These are phyloP conservation scores for Flagelloscypha sp. DNA, from an alignment of 768 basidiomycete genomes.

Conservation along the genomic window DNA sequence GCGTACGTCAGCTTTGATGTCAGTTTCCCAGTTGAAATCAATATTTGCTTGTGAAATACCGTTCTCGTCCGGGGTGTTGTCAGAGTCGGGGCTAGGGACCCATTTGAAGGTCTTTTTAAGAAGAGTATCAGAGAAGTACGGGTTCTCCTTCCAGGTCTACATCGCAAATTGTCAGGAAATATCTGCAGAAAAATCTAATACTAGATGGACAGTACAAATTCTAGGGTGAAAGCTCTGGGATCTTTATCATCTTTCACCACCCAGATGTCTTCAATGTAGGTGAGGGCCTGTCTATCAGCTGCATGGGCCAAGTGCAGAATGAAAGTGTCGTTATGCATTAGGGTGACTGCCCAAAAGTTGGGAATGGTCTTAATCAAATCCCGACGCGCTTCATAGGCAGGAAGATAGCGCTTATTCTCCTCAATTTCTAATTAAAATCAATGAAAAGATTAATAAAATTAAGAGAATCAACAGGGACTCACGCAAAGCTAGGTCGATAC, in stretches of 20 bases:
- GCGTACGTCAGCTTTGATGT: conserved; percentile 59
- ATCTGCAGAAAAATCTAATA: conserved; percentile 1
- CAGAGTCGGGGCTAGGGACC: conserved; percentile 42
- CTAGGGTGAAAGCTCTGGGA: conserved; percentile 73
- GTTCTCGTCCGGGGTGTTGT: conserved; percentile 58
- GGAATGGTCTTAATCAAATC: conserved; percentile 54
- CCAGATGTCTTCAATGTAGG: conserved; percentile 82
- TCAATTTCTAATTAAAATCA: conserved; percentile 45
- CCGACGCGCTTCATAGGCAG: conserved; percentile 68
- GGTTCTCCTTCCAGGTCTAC: conserved; percentile 82
- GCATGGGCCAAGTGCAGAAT: conserved; percentile 61
- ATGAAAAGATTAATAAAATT: conserved; percentile 5
- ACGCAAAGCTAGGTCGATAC: conserved; percentile 69
- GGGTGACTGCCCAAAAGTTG: conserved; percentile 81
- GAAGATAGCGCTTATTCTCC: conserved; percentile 45
- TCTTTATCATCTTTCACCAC: conserved; percentile 65
- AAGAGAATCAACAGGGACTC: conserved; percentile 18
- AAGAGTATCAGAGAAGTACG: conserved; percentile 67
- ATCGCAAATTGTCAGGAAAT: conserved; percentile 5
- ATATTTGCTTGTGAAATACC: conserved; percentile 74
- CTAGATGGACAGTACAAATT: conserved; percentile 52
- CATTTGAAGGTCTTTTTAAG: conserved; percentile 81
- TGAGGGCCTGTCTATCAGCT: conserved; percentile 74
- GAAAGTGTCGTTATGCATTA: conserved; percentile 64
- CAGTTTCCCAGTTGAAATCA: conserved; percentile 72